Percentiles rank a stretch among this genome's conserved stretches.
Conservation (phyloP, 192 early-diverging fungal species). For the Mortierella claussenii region DNA sequence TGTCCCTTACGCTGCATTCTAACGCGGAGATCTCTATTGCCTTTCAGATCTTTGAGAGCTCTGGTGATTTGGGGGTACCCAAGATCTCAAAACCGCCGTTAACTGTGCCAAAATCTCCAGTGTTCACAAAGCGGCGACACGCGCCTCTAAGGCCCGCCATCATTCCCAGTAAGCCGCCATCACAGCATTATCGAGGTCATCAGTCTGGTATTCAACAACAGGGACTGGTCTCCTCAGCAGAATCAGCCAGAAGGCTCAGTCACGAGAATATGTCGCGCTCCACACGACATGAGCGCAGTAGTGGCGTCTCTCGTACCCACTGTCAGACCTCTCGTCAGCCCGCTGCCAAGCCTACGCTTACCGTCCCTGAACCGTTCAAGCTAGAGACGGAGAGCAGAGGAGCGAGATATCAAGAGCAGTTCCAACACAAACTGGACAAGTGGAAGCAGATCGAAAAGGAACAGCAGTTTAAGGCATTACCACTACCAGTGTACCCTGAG, state of each 20-base stretch:
- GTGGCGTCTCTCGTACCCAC: too few relatives aligned
- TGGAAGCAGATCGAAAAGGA: conserved; percentile 52
- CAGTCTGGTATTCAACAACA: conserved; percentile 13
- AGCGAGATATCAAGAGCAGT: conserved; percentile 49
- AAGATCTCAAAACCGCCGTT: conserved; percentile 16
- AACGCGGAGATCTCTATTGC: not conserved
- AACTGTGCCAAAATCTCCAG: conserved; percentile 36
- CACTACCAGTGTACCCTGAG: conserved; percentile 50
- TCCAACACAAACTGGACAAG: conserved; percentile 52
- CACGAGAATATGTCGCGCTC: conserved; percentile 16
- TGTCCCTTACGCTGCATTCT: too few relatives aligned
- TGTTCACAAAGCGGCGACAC: conserved; percentile 21
- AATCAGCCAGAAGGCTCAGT: conserved; percentile 33
- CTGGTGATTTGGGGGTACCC: conserved; percentile 21
- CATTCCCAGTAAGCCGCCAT: not conserved
- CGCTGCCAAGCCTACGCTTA: conserved; percentile 36
- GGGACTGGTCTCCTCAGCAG: conserved; percentile 35
- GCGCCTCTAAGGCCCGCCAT: conserved; percentile 19
- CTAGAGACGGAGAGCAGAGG: conserved; percentile 65
- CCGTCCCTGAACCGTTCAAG: conserved; percentile 69
- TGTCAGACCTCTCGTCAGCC: not conserved
- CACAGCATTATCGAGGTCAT: not conserved
- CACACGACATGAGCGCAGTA: not conserved
- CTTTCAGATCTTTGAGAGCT: conserved; percentile 19
- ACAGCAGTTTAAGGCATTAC: conserved; percentile 64